Percentiles rank a stretch among this genome's conserved stretches.
These are phyloP conservation scores for Eucalyptus erythrocorys DNA, from an alignment of 345 rosid genomes.

Conservation along the genomic window DNA sequence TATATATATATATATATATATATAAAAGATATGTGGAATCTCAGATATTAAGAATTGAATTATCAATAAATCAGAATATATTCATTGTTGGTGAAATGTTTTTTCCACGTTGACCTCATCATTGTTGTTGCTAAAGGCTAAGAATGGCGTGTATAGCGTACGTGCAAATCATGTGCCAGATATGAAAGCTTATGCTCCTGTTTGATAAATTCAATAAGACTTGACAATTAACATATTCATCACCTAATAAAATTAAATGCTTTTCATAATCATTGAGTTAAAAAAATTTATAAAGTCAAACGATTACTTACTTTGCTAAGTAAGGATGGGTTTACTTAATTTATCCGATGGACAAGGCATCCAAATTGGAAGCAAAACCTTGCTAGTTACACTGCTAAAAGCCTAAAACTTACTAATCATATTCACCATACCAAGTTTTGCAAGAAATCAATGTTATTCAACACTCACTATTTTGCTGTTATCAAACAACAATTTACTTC, in stretches of 20 bases:
- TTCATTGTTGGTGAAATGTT: not conserved
- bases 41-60: not conserved
- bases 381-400: not conserved
- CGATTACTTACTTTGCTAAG: not conserved
- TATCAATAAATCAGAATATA: not conserved
- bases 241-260: not conserved
- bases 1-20: too few species aligned
- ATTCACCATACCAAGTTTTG: not conserved
- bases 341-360: not conserved
- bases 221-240: not conserved
- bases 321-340: not conserved
- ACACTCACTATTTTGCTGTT: not conserved
- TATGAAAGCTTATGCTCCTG: not conserved
- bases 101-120: not conserved
- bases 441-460: not conserved
- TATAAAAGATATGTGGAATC: not conserved
- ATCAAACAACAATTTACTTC: not conserved
- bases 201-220: not conserved
- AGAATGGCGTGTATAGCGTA: not conserved
- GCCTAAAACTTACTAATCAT: not conserved
- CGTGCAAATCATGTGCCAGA: not conserved
- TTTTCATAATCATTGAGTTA: not conserved
- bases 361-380: not conserved
- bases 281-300: not conserved
- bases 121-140: not conserved